Conservation (phyloP, 805 yeast genomes). For the Yarrowia keelungensis region DNA sequence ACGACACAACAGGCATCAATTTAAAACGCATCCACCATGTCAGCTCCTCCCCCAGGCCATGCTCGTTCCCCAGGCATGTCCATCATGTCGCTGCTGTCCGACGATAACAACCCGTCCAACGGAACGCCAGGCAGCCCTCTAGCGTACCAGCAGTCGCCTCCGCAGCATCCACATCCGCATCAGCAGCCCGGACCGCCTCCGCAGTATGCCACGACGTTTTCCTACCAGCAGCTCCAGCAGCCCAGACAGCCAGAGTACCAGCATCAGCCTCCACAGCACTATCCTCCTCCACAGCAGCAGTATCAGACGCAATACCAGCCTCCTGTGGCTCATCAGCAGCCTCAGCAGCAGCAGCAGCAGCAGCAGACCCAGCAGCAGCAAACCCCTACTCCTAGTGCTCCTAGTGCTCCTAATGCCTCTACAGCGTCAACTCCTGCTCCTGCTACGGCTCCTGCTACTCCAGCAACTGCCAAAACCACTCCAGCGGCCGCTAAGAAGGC, state of each 20-base stretch:
- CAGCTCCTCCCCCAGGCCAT: conserved; percentile 22
- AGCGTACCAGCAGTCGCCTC: conserved; percentile 13
- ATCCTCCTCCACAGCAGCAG: conserved; percentile 19
- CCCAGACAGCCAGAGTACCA: not conserved
- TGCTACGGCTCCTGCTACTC: conserved; percentile 38
- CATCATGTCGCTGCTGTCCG: conserved; percentile 35
- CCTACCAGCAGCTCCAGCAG: conserved; percentile 28
- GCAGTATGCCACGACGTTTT: conserved; percentile 34
- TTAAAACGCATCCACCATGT: not conserved
- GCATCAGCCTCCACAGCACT: conserved; percentile 2
- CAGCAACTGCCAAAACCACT: not conserved
- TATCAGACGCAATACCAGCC: conserved; percentile 28
- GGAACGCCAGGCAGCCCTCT: conserved; percentile 10
- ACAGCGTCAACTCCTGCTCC: conserved; percentile 12
- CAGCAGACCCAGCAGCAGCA: conserved; percentile 13
- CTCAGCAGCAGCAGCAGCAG: not conserved
- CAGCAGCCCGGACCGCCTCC: conserved; percentile 31
- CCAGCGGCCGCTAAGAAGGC: not conserved
- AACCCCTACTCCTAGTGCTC: not conserved
- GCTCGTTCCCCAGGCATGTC: conserved; percentile 37
- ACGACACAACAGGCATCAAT: too few relatives aligned
- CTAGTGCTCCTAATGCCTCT: conserved; percentile 11
- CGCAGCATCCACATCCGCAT: conserved; percentile 24
- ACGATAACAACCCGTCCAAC: conserved; percentile 33
- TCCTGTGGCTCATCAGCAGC: conserved; percentile 3